phyloP scores from a whole-genome alignment of 2,329 filamentous ascomycete species.

The Escovopsis sp. region DNA sequence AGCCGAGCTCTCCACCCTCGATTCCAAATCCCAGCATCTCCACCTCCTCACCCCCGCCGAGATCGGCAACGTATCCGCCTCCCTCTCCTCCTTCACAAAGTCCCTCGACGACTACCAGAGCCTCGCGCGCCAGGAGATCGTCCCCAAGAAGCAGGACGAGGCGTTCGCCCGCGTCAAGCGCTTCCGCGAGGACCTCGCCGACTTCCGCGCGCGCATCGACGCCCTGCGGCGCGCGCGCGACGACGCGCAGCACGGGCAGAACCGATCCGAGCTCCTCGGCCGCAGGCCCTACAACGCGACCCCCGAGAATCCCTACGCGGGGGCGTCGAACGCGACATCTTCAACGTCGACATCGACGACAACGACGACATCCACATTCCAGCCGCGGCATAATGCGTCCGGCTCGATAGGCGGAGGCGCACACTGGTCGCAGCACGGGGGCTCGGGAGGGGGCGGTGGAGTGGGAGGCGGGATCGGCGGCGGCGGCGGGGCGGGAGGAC shows the following conservation, averaged over 20 bases:
- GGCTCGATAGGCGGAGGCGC: no score
- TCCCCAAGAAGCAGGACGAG: conserved; percentile 82
- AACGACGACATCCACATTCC: conserved; percentile 16
- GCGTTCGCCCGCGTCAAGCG: conserved; percentile 71
- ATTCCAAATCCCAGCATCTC: conserved; percentile 45
- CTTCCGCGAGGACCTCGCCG: conserved; percentile 68
- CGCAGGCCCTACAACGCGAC: conserved; percentile 64
- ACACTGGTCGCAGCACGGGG: conserved; percentile 21
- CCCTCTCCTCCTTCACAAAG: conserved; percentile 65
- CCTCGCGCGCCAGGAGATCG: conserved; percentile 76
- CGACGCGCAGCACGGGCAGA: conserved; percentile 48
- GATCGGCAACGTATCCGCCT: conserved; percentile 59
- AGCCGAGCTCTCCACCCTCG: conserved; percentile 57
- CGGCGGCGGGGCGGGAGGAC: conserved; percentile 1
- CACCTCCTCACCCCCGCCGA: conserved; percentile 39
- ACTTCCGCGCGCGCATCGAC: conserved; percentile 67
- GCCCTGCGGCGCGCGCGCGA: conserved; percentile 63
- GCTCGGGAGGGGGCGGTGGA: no score
- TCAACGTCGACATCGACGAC: no score
- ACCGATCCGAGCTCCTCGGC: conserved; percentile 70
- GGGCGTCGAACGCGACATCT: conserved; percentile 8
- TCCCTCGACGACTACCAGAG: conserved; percentile 85
- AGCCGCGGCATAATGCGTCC: conserved; percentile 21
- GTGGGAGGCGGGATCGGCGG: no score
- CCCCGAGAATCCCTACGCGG: conserved; percentile 84